phyloP scores from a whole-genome alignment of 2,329 filamentous ascomycete species.

The Neopestalotiopsis clavispora region DNA sequence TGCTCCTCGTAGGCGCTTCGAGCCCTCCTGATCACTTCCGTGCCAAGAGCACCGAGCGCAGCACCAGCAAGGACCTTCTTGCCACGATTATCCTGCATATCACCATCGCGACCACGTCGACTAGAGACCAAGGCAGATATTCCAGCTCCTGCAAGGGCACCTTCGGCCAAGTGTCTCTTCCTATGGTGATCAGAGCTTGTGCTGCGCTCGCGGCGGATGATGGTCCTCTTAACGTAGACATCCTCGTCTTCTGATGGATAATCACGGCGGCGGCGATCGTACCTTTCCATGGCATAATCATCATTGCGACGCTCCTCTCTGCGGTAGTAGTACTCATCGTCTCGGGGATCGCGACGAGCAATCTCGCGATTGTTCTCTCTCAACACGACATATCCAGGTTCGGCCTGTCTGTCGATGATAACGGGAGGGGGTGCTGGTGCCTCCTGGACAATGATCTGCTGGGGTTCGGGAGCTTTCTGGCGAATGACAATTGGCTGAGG shows the following conservation, averaged over 20 bases:
- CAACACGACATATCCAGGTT: slow-evolving; percentile 50
- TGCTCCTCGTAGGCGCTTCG: slow-evolving; percentile 65
- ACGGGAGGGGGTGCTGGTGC: slow-evolving; percentile 57
- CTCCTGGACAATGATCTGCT: slow-evolving; percentile 66
- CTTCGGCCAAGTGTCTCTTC: slow-evolving; percentile 65
- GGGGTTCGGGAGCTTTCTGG: slow-evolving; percentile 57
- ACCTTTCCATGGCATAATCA: slow-evolving; percentile 37
- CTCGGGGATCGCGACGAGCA: slow-evolving; percentile 41
- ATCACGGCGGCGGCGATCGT: slow-evolving; percentile 40
- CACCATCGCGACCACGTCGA: slow-evolving; percentile 56
- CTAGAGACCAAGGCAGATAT: slow-evolving; percentile 63
- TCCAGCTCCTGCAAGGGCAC: slow-evolving; percentile 68
- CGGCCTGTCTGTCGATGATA: slow-evolving; percentile 48
- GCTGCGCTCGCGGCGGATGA: slow-evolving; percentile 57
- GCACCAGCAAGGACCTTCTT: slow-evolving; percentile 66
- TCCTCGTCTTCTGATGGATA: slow-evolving; percentile 48
- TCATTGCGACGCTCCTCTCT: slow-evolving; percentile 40
- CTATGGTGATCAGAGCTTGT: slow-evolving; percentile 55
- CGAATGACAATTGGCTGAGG: slow-evolving; percentile 61
- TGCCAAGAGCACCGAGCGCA: slow-evolving; percentile 66
- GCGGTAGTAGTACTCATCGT: slow-evolving; percentile 58
- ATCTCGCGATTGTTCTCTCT: slow-evolving; percentile 45
- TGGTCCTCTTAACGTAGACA: slow-evolving; percentile 49
- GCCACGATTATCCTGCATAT: slow-evolving; percentile 55
- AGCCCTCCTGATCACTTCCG: slow-evolving; percentile 64